Base-by-base conservation (phyloP, 2,329 filamentous ascomycete genomes). In the Colletotrichum musicola region DNA sequence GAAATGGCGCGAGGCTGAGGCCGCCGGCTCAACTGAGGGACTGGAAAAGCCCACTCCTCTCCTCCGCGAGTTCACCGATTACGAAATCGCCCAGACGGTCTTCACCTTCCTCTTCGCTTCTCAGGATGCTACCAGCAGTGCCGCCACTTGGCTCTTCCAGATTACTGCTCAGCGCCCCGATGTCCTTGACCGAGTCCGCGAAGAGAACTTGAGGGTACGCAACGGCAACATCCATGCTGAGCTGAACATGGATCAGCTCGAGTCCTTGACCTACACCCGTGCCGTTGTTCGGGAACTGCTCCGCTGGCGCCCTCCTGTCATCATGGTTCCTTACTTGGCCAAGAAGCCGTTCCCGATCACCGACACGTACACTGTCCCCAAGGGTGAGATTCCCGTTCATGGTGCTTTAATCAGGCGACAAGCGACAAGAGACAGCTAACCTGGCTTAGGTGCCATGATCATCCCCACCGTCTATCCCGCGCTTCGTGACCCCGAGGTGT, bases 21-120 rank as follows among this genome's bases (percentile, higher is more conserved):
- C 89, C 63, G 89, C 90, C 77, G 94, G 94, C 68, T 83, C 85
- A 27, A 88, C 89, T 54, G 90, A 93, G 69, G 83, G 86, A 16
- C 81, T 92, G 6, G 90, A 93, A 81, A 98, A 98, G 88, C 95
- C 95, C 60, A 82, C 89, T 20, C 93, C 92, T 74, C 79, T 97
- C 30, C 87, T 98, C 63, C 93, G 95, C 77, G 90, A 93, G 74
- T 98, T 98, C 81, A 90, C 87, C 81, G 93, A 98, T 78, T 92
- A 91, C 75, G 95, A 98, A 81, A 97, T 98, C 76, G 88, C 93
- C 64, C 93, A 96, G 85, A 98, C 95, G 25, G 80, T 98, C 76
- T 97, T 98, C 83, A 97, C 95, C 57, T 97, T 98, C 85, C 87
- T 98, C 70, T 98, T 98, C 81, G 95, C 96, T 70, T 98, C 95